A percentile compares a stretch with the other conserved stretches of the same genome.
Evolutionary conservation across 805 yeast genomes (phyloP).

Genomic region (Saturnispora serradocipensis): DNA sequence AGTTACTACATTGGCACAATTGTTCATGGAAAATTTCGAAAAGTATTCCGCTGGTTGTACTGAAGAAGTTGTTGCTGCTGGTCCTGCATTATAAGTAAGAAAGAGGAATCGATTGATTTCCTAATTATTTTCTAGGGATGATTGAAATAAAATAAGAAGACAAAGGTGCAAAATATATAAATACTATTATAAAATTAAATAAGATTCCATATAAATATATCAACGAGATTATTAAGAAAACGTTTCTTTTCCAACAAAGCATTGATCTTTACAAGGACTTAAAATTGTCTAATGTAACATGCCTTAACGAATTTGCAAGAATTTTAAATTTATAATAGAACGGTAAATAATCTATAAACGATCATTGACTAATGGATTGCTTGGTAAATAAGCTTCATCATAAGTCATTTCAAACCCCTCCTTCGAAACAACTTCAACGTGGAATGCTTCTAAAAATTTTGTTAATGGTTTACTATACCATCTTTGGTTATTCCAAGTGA

Average conservation of each 20-base stretch:
- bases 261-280: too few species aligned
- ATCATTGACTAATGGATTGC: conserved; percentile 6
- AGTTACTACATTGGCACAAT: conserved; percentile 56
- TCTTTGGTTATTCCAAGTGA: conserved; percentile 45
- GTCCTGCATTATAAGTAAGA: conserved; percentile 48
- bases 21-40: conserved; percentile 80
- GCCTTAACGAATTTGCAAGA: background rate
- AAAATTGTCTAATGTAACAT: too few species aligned
- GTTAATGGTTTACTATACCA: conserved; percentile 56
- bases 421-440: conserved; percentile 11
- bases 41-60: conserved; percentile 80
- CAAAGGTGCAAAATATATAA: background rate
- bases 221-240: background rate
- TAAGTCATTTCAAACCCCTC: conserved; percentile 7
- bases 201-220: background rate
- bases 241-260: background rate
- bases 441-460: conserved; percentile 25
- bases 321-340: background rate
- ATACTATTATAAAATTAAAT: background rate
- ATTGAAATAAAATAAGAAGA: background rate
- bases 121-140: background rate
- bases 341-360: background rate
- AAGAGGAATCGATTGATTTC: background rate
- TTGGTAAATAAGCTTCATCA: conserved; percentile 7
- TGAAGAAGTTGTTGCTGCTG: conserved; percentile 83